Percentiles rank a stretch among this genome's conserved stretches.
Evolutionary conservation across 1,139 yeast genomes (phyloP).

Genomic region (Cylindricascospora bacillispora): DNA sequence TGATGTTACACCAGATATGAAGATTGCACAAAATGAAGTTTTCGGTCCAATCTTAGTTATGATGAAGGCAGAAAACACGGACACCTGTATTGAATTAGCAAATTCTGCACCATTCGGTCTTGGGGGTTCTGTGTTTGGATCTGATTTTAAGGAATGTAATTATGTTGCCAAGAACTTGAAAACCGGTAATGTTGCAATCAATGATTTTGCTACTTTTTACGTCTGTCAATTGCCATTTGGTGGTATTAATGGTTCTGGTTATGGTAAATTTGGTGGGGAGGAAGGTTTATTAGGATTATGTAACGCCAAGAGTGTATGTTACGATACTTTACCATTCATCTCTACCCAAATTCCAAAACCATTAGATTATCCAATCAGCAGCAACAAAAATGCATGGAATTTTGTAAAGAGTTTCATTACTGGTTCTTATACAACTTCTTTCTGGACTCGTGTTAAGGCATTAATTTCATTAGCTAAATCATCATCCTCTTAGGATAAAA

Average conservation of each 20-base stretch:
- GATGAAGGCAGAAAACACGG: conserved; percentile 53
- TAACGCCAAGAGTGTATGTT: conserved; percentile 71
- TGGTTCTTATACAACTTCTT: conserved; percentile 70
- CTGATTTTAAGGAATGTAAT: conserved; percentile 42
- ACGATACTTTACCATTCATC: conserved; percentile 66
- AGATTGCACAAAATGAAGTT: conserved; percentile 76
- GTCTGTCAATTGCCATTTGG: conserved; percentile 96
- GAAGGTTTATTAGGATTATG: conserved; percentile 90
- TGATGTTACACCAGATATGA: conserved; percentile 69
- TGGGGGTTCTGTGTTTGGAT: conserved; percentile 82
- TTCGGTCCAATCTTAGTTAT: conserved; percentile 84
- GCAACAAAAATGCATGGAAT: conserved; percentile 75
- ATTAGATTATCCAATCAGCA: conserved; percentile 79
- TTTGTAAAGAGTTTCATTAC: conserved; percentile 70
- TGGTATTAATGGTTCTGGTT: conserved; percentile 84
- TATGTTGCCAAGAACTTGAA: conserved; percentile 49
- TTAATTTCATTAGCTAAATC: conserved; percentile 36
- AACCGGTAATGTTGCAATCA: conserved; percentile 88
- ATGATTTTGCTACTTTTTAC: conserved; percentile 92
- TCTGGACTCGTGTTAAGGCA: conserved; percentile 54
- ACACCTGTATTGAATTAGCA: conserved; percentile 66
- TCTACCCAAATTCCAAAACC: conserved; percentile 78
- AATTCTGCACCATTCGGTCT: conserved; percentile 83
- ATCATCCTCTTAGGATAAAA: conserved; percentile 11
- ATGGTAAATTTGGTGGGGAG: conserved; percentile 94